Evolutionary conservation across 306 rosid genomes (phyloP).

Genomic region (Trifolium fragiferum): DNA sequence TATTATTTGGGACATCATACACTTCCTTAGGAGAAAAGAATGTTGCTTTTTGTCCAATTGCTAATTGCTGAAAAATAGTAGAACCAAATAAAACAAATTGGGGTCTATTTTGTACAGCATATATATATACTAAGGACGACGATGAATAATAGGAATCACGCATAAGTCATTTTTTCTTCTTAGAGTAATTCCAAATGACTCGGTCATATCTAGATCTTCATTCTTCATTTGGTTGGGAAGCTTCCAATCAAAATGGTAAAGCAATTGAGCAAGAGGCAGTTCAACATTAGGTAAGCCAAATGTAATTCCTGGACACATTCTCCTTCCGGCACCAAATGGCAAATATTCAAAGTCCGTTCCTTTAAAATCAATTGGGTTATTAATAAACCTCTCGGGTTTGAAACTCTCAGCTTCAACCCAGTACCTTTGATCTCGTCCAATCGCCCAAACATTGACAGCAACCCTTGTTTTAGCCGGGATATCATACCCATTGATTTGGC

Average conservation of each 20-base stretch:
- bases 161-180: background rate
- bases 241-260: slow-evolving; percentile 17
- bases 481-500: background rate
- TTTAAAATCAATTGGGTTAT: background rate
- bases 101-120: too few relatives aligned
- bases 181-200: background rate
- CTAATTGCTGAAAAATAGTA: too few relatives aligned
- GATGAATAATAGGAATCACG: background rate
- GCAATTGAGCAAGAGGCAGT: slow-evolving; percentile 1
- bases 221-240: background rate
- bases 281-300: background rate
- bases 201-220: background rate
- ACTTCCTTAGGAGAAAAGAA: too few relatives aligned
- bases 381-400: background rate
- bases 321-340: background rate
- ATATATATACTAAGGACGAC: too few relatives aligned
- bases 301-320: background rate
- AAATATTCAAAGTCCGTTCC: background rate
- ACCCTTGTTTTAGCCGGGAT: background rate
- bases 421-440: background rate
- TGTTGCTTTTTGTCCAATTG: too few relatives aligned
- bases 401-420: slow-evolving; percentile 6
- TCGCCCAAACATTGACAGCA: background rate
- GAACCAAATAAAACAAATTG: too few relatives aligned
- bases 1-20: too few relatives aligned